Evolutionary conservation across 1,284 basidiomycete genomes (phyloP).

Genomic region (Boletellus deceptivus): DNA sequence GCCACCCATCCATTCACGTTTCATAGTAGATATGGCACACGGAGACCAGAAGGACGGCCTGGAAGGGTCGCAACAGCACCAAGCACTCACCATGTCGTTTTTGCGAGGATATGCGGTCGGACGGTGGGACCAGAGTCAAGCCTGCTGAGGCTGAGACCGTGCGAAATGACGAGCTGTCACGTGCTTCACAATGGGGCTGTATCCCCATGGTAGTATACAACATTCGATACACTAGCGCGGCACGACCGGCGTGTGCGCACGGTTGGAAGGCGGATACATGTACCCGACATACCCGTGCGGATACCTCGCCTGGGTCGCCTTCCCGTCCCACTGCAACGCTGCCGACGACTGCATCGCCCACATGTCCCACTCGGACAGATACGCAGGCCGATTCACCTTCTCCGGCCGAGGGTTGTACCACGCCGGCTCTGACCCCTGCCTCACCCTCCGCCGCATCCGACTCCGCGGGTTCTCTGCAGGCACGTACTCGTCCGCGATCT

Average conservation of each 20-base stretch:
- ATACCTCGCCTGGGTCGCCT: not conserved
- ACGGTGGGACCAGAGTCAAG: conserved; percentile 10
- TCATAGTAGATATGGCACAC: conserved; percentile 20
- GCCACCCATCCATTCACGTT: conserved; percentile 19
- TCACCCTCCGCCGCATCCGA: conserved; percentile 10
- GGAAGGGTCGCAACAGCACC: conserved; percentile 7
- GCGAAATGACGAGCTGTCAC: conserved; percentile 14
- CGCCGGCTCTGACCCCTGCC: conserved; percentile 21
- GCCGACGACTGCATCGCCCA: conserved; percentile 26
- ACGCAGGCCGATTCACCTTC: not conserved
- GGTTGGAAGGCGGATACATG: conserved; percentile 12
- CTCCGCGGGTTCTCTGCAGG: conserved; percentile 19
- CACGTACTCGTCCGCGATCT: conserved; percentile 24
- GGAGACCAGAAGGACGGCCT: conserved; percentile 2
- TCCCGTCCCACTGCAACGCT: conserved; percentile 7
- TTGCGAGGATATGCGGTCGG: conserved; percentile 39
- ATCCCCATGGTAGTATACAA: too few species aligned
- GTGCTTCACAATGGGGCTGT: not conserved
- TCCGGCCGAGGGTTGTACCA: conserved; percentile 24
- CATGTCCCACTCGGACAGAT: conserved; percentile 26
- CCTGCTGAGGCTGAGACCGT: conserved; percentile 18
- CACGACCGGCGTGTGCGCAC: not conserved
- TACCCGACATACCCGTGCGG: not conserved
- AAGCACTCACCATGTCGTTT: conserved; percentile 38
- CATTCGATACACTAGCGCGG: not conserved